These are phyloP conservation scores for Jamesozyma jinghongensis DNA, from an alignment of 805 yeast species.

Conservation along the genomic window DNA sequence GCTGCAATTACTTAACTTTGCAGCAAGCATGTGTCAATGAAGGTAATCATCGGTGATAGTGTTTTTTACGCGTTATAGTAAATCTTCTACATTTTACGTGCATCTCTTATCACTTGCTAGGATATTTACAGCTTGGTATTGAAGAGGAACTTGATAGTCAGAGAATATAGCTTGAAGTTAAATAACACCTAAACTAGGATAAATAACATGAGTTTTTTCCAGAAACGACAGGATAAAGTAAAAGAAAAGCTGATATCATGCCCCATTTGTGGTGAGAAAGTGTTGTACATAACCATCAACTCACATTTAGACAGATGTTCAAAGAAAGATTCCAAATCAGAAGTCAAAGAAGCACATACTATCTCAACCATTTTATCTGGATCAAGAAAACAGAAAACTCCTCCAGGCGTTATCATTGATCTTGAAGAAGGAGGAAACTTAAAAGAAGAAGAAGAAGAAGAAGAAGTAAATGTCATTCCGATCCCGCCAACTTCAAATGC, in stretches of 20 bases:
- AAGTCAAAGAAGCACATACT: not conserved
- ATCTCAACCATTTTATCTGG: conserved; percentile 1
- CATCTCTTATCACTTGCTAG: too few species aligned
- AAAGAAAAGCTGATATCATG: conserved; percentile 24
- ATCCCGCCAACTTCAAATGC: too few species aligned
- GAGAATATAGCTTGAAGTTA: not conserved
- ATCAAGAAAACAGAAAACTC: not conserved
- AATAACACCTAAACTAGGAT: too few species aligned
- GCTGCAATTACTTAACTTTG: too few species aligned
- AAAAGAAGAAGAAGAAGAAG: not conserved
- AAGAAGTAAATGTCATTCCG: too few species aligned
- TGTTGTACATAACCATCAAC: conserved; percentile 22
- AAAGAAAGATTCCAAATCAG: not conserved
- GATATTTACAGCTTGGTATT: too few species aligned
- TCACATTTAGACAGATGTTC: conserved; percentile 26
- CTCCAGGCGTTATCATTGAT: conserved; percentile 1
- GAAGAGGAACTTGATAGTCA: not conserved
- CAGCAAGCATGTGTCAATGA: too few species aligned
- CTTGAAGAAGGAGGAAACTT: conserved; percentile 1
- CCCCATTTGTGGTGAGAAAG: conserved; percentile 24
- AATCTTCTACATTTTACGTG: too few species aligned
- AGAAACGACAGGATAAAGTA: not conserved
- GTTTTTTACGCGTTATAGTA: too few species aligned
- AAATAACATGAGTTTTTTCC: not conserved
- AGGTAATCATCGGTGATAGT: too few species aligned